Evolutionary conservation across 768 basidiomycete genomes (phyloP), one percentile per base, ranked within the genome.

Genomic region (Pisolithus tinctorius): DNA sequence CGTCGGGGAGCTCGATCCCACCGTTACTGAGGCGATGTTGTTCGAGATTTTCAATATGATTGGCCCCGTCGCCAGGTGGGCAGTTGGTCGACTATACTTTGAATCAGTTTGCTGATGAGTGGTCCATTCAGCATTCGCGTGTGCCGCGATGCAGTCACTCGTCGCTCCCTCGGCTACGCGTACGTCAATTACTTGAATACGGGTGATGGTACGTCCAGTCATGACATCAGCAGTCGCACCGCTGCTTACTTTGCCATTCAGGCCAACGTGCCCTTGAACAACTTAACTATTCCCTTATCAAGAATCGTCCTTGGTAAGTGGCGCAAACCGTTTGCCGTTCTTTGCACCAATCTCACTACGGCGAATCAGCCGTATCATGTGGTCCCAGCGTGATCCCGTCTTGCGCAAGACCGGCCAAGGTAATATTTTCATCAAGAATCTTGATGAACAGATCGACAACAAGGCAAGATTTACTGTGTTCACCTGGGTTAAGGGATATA

Each of bases 1-100:
- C 74, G 96, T 99, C 56, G 96, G 96, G 53, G 96, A 99, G 75
- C 87, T 99, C 59, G 96, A 98, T 73, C 86, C 90, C 62, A 88
- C 90, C 58, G 96, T 99, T 72, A 91, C 94, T 36, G 96, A 99
- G 78, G 95, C 96, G 52, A 97, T 97, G 93, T 82, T 99, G 49
- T 99, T 98, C 68, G 96, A 99, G 78, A 98, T 99, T 70, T 99
- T 99, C 80, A 96, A 96, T 71, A 95, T 98, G 91, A 93, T 98
- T 72, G 96, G 96, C 48, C 96, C 95, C 45, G 96, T 99, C 58
- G 93, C 93, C 42, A 94, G 92, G 93, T 91, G 57, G 57, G 84
- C 71, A 31, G 43, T 55, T 27, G 0, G 45, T 36, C 1, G 5
- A 11, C 11, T 4, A 45, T 17, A 6, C 14, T 23, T 20, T n/a